Percentiles rank a stretch among this genome's conserved stretches.
Conservation (phyloP, 2,329 filamentous ascomycete species). For the Aureobasidium pullulans region DNA sequence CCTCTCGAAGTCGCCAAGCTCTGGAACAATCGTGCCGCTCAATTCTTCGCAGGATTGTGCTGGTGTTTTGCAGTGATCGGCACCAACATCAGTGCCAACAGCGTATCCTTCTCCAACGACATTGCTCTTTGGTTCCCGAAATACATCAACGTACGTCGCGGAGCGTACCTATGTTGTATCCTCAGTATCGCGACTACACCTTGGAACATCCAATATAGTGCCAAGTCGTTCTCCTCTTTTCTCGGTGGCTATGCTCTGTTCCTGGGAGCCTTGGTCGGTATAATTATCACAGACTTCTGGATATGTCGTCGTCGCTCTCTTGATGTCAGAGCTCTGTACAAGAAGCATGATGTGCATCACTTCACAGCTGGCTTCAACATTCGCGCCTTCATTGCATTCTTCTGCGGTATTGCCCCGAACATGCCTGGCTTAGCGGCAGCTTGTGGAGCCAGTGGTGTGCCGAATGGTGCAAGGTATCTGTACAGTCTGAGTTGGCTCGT, state of each 20-base stretch:
- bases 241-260: slow-evolving; percentile 37
- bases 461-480: slow-evolving; percentile 13
- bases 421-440: slow-evolving; percentile 6
- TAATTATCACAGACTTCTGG: slow-evolving; percentile 5
- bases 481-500: slow-evolving; percentile 16
- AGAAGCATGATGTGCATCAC: not conserved
- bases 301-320: not conserved
- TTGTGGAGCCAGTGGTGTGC: slow-evolving; percentile 11
- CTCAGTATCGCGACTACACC: slow-evolving; percentile 33
- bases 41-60: slow-evolving; percentile 34
- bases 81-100: slow-evolving; percentile 31
- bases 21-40: slow-evolving; percentile 31
- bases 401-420: not conserved
- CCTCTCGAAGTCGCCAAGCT: slow-evolving; percentile 33
- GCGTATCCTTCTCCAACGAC: slow-evolving; percentile 35
- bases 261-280: slow-evolving; percentile 33
- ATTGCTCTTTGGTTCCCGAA: slow-evolving; percentile 34
- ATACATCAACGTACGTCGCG: slow-evolving; percentile 36
- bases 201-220: slow-evolving; percentile 36
- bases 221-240: slow-evolving; percentile 35
- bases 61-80: slow-evolving; percentile 14
- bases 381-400: not conserved
- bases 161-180: slow-evolving; percentile 33
- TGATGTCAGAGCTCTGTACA: not conserved
- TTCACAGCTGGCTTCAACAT: slow-evolving; percentile 1